phyloP scores from a whole-genome alignment of 345 rosid genomes.

The Tarenaya hassleriana region DNA sequence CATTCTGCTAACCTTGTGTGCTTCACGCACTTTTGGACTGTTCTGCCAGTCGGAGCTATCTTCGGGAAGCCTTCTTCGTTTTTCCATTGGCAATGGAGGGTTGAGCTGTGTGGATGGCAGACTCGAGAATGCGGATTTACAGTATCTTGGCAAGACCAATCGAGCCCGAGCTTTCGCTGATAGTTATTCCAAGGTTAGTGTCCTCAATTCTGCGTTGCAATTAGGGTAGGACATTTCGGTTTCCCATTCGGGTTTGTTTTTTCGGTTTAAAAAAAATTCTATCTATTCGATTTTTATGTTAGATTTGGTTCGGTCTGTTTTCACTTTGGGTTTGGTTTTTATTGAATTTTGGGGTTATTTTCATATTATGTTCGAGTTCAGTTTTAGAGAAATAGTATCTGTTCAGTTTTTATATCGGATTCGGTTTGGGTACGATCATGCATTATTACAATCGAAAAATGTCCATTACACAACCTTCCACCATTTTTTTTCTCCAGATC shows the following conservation, averaged over 20 bases:
- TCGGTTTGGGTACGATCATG: too few species aligned
- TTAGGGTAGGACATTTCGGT: too few species aligned
- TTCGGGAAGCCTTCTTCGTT: conserved; percentile 61
- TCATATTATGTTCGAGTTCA: not conserved
- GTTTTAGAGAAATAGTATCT: not conserved
- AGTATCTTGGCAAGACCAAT: conserved; percentile 57
- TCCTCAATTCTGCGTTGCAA: not conserved
- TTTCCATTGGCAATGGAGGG: conserved; percentile 68
- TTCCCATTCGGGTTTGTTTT: too few species aligned
- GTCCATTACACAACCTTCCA: conserved; percentile 5
- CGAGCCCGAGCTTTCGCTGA: conserved; percentile 85
- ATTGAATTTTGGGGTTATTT: too few species aligned
- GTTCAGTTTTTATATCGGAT: too few species aligned
- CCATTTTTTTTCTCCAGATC: conserved; percentile 44
- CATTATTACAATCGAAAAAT: too few species aligned
- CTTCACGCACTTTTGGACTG: conserved; percentile 12
- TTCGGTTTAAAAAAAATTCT: too few species aligned
- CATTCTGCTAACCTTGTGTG: conserved; percentile 8
- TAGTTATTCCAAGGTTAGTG: conserved; percentile 86
- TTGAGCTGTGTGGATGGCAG: conserved; percentile 70
- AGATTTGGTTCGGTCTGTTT: too few species aligned
- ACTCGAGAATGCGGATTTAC: conserved; percentile 73
- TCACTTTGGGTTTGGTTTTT: too few species aligned
- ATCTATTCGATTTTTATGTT: too few species aligned
- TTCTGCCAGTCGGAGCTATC: conserved; percentile 48